Conservation (phyloP, 176 grass and related monocot genomes). For the Canna indica region DNA sequence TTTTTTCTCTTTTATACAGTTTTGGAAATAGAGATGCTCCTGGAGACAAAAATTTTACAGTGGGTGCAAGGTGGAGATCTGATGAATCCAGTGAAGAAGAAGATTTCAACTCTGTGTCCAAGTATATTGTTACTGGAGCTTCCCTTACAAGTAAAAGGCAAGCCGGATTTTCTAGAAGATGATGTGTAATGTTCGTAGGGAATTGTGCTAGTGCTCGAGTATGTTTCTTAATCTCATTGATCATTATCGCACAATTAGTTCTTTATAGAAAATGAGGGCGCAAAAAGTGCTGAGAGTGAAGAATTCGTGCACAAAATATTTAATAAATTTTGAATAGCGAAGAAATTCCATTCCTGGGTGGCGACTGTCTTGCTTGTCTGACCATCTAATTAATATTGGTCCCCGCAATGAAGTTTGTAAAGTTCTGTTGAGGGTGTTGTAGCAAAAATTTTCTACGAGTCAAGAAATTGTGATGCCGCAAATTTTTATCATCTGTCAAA, state of each 20-base stretch:
- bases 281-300: not conserved
- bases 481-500: not conserved
- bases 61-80: conserved; percentile 63
- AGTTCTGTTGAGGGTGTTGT: not conserved
- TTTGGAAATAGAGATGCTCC: conserved; percentile 17
- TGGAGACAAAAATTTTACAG: conserved; percentile 22
- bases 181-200: not conserved
- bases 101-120: conserved; percentile 15
- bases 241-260: not conserved
- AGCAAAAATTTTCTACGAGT: not conserved
- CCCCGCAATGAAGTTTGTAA: not conserved
- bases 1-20: conserved; percentile 21
- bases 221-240: not conserved
- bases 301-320: not conserved
- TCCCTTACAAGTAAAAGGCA: conserved; percentile 33
- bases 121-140: conserved; percentile 21
- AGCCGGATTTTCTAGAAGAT: conserved; percentile 34
- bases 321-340: not conserved
- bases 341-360: not conserved
- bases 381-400: not conserved
- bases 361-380: not conserved
- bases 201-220: not conserved
- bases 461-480: not conserved
- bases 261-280: too few species aligned
- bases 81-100: conserved; percentile 72